Base-by-base conservation (phyloP, 1,139 yeast species). In the Protomyces inundatus region DNA sequence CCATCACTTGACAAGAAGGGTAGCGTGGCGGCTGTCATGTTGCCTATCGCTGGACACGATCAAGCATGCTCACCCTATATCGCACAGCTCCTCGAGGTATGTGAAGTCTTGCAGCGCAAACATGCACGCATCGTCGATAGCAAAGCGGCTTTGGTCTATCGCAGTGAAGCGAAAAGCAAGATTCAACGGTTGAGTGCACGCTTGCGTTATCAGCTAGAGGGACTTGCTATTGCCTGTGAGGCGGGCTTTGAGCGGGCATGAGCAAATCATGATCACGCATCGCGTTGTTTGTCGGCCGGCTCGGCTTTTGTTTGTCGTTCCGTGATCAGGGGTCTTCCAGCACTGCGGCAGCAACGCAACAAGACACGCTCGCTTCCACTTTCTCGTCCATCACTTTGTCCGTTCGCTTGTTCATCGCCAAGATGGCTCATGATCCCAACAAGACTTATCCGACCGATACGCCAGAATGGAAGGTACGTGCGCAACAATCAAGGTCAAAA, bases 71-170 rank as follows among this genome's bases (percentile, higher is more conserved):
- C 48, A 16, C 48, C 48, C 30, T 42, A 42, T 30, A 42, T 42
- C 10, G 48, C 48, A 7, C 48, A 42, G 7, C 23, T 42, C 30
- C 10, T 16, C 10, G 32, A 16, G 9, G 10, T 42, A 6, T n/a
- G 30, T 42, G 48, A 42, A 16, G 33, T 6, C 4, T 37, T 60
- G 33, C 58, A 60, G 45, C 50, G 46, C 32, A 39, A 52, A 7
- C 64, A 60, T 32, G 64, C 57, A 12, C 58, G 58, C 12, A 60
- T 60, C 23, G 50, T 60, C n/a, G 64, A 60, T 36, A 35, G 54
- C 37, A 60, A 54, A 33, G 64, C 64, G 37, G 58, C 64, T 4
- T 60, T 60, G 51, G 48, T 62, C 36, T 10, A 36, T 16, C 53
- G 62, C 12, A 50, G 48, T 6, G 58, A 63, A 39, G 63, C 63